Conservation (phyloP, 2,329 filamentous ascomycete genomes). For the Westerdykella aurantiaca region DNA sequence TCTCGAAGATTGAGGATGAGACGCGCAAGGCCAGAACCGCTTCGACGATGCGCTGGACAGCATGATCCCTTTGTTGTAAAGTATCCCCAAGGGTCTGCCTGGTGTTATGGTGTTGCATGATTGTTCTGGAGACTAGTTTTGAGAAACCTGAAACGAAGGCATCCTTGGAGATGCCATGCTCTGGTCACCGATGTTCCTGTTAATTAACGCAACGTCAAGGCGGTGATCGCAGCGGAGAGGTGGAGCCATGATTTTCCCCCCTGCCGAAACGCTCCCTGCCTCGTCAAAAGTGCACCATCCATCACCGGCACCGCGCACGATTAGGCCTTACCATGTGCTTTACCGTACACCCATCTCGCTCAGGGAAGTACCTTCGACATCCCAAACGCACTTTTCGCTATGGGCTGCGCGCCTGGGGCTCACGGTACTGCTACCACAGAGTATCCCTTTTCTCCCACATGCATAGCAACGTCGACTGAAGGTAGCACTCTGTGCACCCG, state of each 20-base stretch:
- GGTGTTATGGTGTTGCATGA: too few relatives aligned
- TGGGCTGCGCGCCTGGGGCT: too few relatives aligned
- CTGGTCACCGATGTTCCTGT: background rate
- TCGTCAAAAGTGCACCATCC: conserved; percentile 10
- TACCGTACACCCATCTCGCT: too few relatives aligned
- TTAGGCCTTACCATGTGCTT: too few relatives aligned
- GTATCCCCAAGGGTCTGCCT: too few relatives aligned
- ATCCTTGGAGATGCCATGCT: conserved; percentile 5
- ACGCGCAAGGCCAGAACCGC: too few relatives aligned
- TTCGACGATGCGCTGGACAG: too few relatives aligned
- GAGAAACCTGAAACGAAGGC: conserved; percentile 18
- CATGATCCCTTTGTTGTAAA: too few relatives aligned
- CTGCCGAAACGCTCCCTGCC: background rate
- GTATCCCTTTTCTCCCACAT: conserved; percentile 1
- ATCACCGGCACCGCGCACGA: conserved; percentile 1
- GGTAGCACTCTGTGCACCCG: conserved; percentile 31
- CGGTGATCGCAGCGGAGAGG: background rate
- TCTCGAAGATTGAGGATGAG: too few relatives aligned
- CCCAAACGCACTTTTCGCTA: too few relatives aligned
- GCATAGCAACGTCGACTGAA: conserved; percentile 16
- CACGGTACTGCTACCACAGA: too few relatives aligned
- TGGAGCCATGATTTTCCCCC: background rate
- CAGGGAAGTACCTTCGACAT: too few relatives aligned
- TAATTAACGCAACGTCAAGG: background rate
- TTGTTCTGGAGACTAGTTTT: conserved; percentile 4